Conservation (phyloP, 2,329 filamentous ascomycete genomes). For the Diaporthe citri region DNA sequence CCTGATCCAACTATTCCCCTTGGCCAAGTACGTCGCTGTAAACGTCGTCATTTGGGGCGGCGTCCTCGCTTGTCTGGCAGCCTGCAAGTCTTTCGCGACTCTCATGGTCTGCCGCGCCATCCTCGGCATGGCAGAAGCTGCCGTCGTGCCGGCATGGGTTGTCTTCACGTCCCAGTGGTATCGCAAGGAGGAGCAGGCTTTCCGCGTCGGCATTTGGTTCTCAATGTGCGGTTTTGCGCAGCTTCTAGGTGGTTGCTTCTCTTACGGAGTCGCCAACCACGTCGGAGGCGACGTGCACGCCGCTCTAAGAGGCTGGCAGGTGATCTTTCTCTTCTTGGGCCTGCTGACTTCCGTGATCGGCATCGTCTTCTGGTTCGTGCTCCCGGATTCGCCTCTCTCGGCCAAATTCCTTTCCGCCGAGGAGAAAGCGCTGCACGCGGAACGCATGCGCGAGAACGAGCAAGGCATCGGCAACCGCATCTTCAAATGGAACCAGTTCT, state of each 20-base stretch:
- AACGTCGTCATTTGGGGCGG: constrained; percentile 53
- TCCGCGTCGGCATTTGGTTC: constrained; percentile 46
- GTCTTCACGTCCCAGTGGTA: constrained; percentile 50
- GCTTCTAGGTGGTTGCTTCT: constrained; percentile 52
- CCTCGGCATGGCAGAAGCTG: constrained; percentile 46
- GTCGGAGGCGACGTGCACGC: constrained; percentile 44
- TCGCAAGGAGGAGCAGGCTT: constrained; percentile 43
- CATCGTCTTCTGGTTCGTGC: constrained; percentile 52
- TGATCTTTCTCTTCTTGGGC: constrained; percentile 53
- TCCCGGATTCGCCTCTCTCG: constrained; percentile 51
- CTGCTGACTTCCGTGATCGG: constrained; percentile 45
- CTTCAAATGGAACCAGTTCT: constrained; percentile 52
- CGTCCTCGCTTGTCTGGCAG: constrained; percentile 24
- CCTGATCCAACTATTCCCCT: constrained; percentile 53
- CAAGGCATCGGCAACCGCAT: constrained; percentile 50
- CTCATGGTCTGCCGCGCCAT: constrained; percentile 45
- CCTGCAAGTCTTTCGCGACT: constrained; percentile 28
- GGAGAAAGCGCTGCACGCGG: constrained; percentile 48
- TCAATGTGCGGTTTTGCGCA: constrained; percentile 37
- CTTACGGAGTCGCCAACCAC: constrained; percentile 48
- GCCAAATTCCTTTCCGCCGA: constrained; percentile 49
- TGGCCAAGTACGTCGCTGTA: constrained; percentile 53
- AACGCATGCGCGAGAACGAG: constrained; percentile 52
- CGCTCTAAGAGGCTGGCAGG: constrained; percentile 49
- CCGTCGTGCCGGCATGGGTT: constrained; percentile 47